Evolutionary conservation across 805 yeast species (phyloP), one percentile per base, ranked within the genome.

Genomic region (Wickerhamomyces strasburgensis): DNA sequence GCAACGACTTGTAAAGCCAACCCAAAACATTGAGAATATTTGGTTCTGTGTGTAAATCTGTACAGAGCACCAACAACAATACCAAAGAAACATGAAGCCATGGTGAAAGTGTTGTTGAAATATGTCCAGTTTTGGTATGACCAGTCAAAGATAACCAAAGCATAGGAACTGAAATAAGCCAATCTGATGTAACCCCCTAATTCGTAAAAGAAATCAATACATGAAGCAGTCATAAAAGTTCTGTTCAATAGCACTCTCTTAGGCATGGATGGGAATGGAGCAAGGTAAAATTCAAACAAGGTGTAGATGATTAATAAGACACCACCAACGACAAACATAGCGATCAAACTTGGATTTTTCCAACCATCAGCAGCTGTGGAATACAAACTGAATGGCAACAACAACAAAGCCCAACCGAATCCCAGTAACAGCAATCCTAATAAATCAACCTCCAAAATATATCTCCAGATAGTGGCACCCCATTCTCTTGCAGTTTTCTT

Each of bases 261-360:
- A 14, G 71, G 69, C 49, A 62, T 54, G 21, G 57, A 50, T 16
- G 71, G 68, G 45, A 49, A 57, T 27, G 66, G 62, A 14, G 67
- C 61, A 24, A 52, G 47, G 35, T 35, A 57, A 33, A 51, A 48
- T 48, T 68, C 73, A 51, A 61, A 66, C 17, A 64, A 28, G 5
- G 51, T 52, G 39, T 60, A 67, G 6, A 43, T 40, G 17, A 65
- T 54, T 38, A 68, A 48, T 6, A 67, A 38, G 3, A 58, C 39
- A 28, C 61, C 58, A 41, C 73, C 73, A 42, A 65, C 56, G 29
- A 64, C 57, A 17, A 66, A 45, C 72, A 68, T 65, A 21, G 65
- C 72, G 42, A 69, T 68, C 51, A 69, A 52, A 34, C 62, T 58
- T 15, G 68, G 68, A 40, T 62, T 61, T 11, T 42, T 46, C 61